Percentiles rank a stretch among this genome's conserved stretches.
phyloP scores from a whole-genome alignment of 176 grass and related monocot species.

The Alloteropsis semialata region DNA sequence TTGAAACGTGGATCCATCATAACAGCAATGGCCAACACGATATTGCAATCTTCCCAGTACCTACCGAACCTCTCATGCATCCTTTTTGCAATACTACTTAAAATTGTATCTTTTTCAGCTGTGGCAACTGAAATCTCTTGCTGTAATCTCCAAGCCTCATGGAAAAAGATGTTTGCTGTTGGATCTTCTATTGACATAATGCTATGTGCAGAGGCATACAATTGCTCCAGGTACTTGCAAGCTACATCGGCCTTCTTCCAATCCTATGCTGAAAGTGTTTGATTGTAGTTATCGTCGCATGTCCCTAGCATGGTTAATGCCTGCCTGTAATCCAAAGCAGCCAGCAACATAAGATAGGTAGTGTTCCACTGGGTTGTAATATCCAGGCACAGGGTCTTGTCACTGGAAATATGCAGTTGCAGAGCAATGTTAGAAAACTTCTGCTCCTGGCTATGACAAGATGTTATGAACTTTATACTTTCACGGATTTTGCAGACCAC shows the following conservation, averaged over 20 bases:
- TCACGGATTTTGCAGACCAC: constrained; percentile 57
- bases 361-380: constrained; percentile 55
- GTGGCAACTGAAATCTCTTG: constrained; percentile 26
- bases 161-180: constrained; percentile 56
- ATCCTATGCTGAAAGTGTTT: constrained; percentile 38
- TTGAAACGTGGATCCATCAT: constrained; percentile 58
- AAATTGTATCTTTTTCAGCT: constrained; percentile 15
- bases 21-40: constrained; percentile 49
- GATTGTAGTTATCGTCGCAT: constrained; percentile 36
- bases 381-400: constrained; percentile 45
- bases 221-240: constrained; percentile 42
- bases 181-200: constrained; percentile 25
- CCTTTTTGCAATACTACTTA: constrained; percentile 39
- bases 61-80: constrained; percentile 46
- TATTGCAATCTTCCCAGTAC: constrained; percentile 56
- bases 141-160: constrained; percentile 43
- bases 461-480: constrained; percentile 60
- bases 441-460: constrained; percentile 10
- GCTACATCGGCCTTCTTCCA: constrained; percentile 54
- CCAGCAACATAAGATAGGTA: constrained; percentile 49
- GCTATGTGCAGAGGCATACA: constrained; percentile 37
- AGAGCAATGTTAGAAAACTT: constrained; percentile 41
- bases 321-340: constrained; percentile 47
- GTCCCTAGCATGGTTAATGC: constrained; percentile 48
- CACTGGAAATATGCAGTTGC: constrained; percentile 40